Conservation (phyloP, 2,329 filamentous ascomycete genomes). For the Aaosphaeria arxii region DNA sequence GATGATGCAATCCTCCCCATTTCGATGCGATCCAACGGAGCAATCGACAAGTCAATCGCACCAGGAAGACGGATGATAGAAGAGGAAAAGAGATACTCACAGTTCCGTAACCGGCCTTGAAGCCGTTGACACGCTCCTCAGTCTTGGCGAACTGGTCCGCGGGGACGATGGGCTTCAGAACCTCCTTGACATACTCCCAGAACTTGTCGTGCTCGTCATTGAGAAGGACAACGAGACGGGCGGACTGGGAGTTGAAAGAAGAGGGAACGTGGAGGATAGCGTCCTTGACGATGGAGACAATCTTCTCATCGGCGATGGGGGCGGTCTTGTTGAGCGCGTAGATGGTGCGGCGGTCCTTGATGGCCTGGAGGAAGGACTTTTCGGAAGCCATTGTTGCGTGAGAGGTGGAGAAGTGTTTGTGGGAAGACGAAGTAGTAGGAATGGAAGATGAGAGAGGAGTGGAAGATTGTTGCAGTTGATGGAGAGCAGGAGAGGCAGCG, state of each 20-base stretch:
- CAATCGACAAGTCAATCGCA: no score
- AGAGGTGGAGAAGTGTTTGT: constrained; percentile 14
- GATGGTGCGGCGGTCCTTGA: constrained; percentile 66
- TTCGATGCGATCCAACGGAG: no score
- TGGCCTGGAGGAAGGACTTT: constrained; percentile 58
- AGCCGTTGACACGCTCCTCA: constrained; percentile 51
- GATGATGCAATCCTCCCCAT: no score
- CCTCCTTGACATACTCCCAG: constrained; percentile 70
- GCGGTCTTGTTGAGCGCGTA: constrained; percentile 67
- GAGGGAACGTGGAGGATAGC: constrained; percentile 69
- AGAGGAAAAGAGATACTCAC: constrained; percentile 46
- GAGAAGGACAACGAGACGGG: constrained; percentile 74
- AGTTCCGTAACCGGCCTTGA: constrained; percentile 73
- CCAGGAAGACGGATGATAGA: no score
- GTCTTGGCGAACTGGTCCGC: constrained; percentile 60
- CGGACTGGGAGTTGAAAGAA: constrained; percentile 86
- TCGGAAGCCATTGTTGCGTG: constrained; percentile 36
- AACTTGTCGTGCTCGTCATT: constrained; percentile 82
- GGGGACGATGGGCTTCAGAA: constrained; percentile 67
- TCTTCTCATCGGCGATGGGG: constrained; percentile 54
- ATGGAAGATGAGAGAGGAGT: constrained; percentile 2
- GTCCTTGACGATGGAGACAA: constrained; percentile 60
- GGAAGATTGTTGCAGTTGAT: constrained; percentile 4
- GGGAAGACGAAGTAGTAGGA: constrained; percentile 4
- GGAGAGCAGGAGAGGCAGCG: not conserved